Evolutionary conservation across 23 red algal genomes (phyloP).

Genomic region (Pyropia haitanensis): DNA sequence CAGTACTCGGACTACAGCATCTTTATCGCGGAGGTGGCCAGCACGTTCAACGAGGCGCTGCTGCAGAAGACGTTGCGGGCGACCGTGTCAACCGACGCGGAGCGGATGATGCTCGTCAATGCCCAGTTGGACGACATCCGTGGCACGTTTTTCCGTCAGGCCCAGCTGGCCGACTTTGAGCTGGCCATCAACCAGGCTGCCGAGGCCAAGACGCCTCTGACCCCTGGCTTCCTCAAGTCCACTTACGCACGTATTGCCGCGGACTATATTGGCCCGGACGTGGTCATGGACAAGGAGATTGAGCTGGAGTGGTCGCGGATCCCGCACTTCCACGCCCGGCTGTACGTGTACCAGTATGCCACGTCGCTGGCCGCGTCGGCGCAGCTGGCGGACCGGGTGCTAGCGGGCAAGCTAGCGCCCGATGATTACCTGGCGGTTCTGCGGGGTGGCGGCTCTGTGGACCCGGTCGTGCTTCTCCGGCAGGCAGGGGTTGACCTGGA

Average conservation of each 20-base stretch:
- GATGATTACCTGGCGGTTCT: constrained; percentile 7
- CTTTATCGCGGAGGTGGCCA: constrained; percentile 8
- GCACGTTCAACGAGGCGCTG: constrained; percentile 12
- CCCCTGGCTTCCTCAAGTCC: neutral
- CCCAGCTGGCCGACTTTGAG: constrained; percentile 11
- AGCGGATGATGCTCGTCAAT: too few relatives aligned
- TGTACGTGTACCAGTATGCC: constrained; percentile 14
- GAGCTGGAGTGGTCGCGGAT: constrained; percentile 9
- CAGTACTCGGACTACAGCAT: constrained; percentile 13
- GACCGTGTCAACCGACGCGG: too few relatives aligned
- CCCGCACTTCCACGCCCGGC: constrained; percentile 4
- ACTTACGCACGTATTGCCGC: neutral
- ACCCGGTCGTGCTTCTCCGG: neutral
- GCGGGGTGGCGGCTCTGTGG: neutral
- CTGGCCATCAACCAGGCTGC: constrained; percentile 2
- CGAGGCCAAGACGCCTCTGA: neutral
- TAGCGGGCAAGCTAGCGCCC: neutral
- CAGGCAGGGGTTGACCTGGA: constrained; percentile 6
- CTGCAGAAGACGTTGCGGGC: too few relatives aligned
- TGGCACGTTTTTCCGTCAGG: constrained; percentile 11
- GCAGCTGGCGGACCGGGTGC: constrained; percentile 6
- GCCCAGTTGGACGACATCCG: constrained; percentile 4
- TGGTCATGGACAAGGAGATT: constrained; percentile 4
- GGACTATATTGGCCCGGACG: constrained; percentile 6
- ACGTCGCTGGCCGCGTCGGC: neutral